phyloP scores from a whole-genome alignment of 805 yeast species.

The Cephaloascus albidus region DNA sequence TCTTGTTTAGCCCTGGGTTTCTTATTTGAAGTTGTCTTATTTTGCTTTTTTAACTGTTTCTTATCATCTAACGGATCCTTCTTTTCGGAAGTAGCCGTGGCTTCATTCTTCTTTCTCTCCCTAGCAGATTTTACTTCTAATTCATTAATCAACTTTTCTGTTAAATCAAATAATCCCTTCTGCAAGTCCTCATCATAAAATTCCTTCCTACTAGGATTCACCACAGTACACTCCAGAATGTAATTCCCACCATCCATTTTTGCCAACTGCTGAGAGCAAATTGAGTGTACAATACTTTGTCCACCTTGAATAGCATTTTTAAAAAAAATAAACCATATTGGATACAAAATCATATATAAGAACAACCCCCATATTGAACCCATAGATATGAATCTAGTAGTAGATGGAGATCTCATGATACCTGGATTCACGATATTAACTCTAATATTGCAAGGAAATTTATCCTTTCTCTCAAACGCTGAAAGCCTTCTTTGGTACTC shows the following conservation, averaged over 20 bases:
- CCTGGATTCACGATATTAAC: slow-evolving; percentile 87
- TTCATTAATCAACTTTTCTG: slow-evolving; percentile 44
- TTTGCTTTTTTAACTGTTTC: no score
- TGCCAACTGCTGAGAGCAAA: slow-evolving; percentile 63
- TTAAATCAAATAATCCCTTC: slow-evolving; percentile 46
- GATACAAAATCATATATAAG: slow-evolving; percentile 58
- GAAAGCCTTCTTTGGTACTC: slow-evolving; percentile 66
- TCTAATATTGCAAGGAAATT: slow-evolving; percentile 59
- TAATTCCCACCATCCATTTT: slow-evolving; percentile 57
- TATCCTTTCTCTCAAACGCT: slow-evolving; percentile 56
- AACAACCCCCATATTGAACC: slow-evolving; percentile 62
- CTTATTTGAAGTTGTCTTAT: no score
- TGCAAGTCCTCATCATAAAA: slow-evolving; percentile 54
- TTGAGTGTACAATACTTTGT: slow-evolving; percentile 62
- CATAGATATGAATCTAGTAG: slow-evolving; percentile 67
- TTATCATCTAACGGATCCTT: neutral
- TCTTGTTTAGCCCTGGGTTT: no score
- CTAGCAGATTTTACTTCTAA: slow-evolving; percentile 69
- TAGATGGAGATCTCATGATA: slow-evolving; percentile 77
- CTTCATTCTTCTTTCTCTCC: slow-evolving; percentile 38
- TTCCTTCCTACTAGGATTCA: slow-evolving; percentile 48
- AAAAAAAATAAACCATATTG: slow-evolving; percentile 73
- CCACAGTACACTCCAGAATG: slow-evolving; percentile 62
- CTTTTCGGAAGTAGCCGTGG: neutral
- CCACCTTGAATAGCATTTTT: slow-evolving; percentile 75